Base-by-base conservation (phyloP, 805 yeast genomes). In the Metschnikowia amazonensis region DNA sequence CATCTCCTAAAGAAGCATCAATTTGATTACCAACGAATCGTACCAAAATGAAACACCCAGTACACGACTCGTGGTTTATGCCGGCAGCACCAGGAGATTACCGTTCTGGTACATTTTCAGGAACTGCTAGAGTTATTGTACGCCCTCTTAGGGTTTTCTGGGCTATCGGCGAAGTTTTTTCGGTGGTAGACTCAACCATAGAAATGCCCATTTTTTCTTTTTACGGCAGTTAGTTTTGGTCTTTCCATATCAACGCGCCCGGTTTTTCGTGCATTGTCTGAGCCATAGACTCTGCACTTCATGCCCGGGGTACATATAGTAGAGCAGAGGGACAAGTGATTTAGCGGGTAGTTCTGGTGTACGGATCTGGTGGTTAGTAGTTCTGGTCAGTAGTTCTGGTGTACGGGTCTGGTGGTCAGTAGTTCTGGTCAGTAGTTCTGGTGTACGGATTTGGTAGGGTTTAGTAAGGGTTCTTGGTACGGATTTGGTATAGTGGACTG, bases 211-310 rank as follows among this genome's bases (percentile, higher is more conserved):
- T 34, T 50, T 60, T 34, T 65, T 63, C 64, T 65, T 66, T 63
- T 52, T 46, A 52, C 57, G 60, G 55, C 45, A 48, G 55, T 59
- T 64, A 59, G 60, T 63, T 64, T 60, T 58, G 55, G 55, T 52
- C 39, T 51, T 50, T 74, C 76, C 64, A 70, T 61, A 71, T 47
- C 47, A 62, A 67, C 21, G 23, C 42, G 27, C 71, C 75, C 72
- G 76, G 72, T 66, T 70, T 69, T 59, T 71, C 76, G 76, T 70
- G 69, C 66, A 54, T 56, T 63, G 56, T 55, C 66, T 70, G 50
- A 44, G 56, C 66, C 53, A 63, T 70, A 69, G 72, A 56, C 58
- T 61, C 55, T 55, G 64, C 67, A 69, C 76, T 71, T 71, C 76
- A 71, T 71, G 76, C 76, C 75, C 76, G 75, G 76, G 68, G 60